A percentile compares a stretch with the other conserved stretches of the same genome.
Conservation (phyloP, 495 filamentous ascomycete genomes). For the Halenospora varia region DNA sequence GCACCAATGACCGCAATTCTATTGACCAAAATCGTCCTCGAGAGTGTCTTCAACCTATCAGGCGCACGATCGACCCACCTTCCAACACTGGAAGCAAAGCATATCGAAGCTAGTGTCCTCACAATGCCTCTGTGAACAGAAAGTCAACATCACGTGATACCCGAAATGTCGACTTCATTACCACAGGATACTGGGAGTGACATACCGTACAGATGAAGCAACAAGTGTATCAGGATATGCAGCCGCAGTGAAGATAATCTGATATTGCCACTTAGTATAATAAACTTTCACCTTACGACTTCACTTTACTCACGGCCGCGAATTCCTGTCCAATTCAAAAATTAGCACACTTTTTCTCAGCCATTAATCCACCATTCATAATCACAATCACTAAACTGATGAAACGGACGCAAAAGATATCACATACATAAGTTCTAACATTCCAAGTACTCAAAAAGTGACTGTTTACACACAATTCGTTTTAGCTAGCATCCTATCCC, state of each 20-base stretch:
- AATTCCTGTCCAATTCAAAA: conserved; percentile 28
- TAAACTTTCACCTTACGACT: background rate
- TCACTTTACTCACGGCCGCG: conserved; percentile 23
- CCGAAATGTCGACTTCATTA: conserved; percentile 11
- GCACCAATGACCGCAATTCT: conserved; percentile 43
- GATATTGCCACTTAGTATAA: background rate
- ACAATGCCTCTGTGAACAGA: conserved; percentile 27
- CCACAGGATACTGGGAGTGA: conserved; percentile 10
- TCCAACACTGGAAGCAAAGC: conserved; percentile 38
- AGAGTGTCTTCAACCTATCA: conserved; percentile 34
- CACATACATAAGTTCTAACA: conserved; percentile 50
- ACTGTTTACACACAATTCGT: background rate
- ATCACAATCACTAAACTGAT: too few relatives aligned
- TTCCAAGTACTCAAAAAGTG: conserved; percentile 51
- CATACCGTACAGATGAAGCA: conserved; percentile 35
- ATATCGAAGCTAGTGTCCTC: conserved; percentile 33
- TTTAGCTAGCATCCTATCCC: background rate
- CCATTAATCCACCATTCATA: too few relatives aligned
- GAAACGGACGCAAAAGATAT: too few relatives aligned
- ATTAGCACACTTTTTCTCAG: conserved; percentile 26
- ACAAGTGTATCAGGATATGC: conserved; percentile 53
- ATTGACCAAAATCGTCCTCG: conserved; percentile 38
- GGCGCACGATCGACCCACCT: conserved; percentile 44
- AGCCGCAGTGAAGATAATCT: conserved; percentile 51
- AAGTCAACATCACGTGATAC: conserved; percentile 25